A percentile compares a stretch with the other conserved stretches of the same genome.
These are phyloP conservation scores for Dictyostelium brefeldianum DNA, from an alignment of 78 protist species.

Conservation along the genomic window DNA sequence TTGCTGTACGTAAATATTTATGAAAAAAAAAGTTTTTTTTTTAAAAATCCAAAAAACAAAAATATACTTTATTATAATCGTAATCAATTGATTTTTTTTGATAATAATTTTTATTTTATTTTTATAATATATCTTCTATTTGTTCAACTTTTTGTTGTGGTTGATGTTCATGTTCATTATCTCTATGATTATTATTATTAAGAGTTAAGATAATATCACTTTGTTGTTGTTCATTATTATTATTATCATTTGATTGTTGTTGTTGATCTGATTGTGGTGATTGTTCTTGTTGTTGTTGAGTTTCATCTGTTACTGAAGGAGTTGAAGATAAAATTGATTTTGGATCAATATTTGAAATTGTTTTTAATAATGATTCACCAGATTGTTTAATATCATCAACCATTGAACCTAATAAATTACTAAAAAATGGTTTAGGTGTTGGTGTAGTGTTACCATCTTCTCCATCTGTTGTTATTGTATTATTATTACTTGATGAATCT, in stretches of 20 bases:
- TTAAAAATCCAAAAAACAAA: too few relatives aligned
- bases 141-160: too few relatives aligned
- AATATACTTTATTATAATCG: too few relatives aligned
- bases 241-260: not conserved
- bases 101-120: too few relatives aligned
- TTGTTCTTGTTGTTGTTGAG: not conserved
- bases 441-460: not conserved
- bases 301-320: not conserved
- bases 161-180: too few relatives aligned
- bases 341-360: conserved; percentile 8
- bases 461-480: not conserved
- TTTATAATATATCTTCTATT: too few relatives aligned
- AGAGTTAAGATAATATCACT: too few relatives aligned
- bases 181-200: too few relatives aligned
- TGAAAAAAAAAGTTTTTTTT: too few relatives aligned
- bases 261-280: not conserved
- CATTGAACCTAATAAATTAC: not conserved
- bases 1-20: too few relatives aligned
- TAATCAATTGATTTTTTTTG: too few relatives aligned
- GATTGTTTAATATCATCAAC: conserved; percentile 15
- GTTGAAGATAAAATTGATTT: conserved; percentile 5
- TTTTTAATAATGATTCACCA: not conserved
- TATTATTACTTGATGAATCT: too few relatives aligned
- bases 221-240: not conserved
- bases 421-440: not conserved